Evolutionary conservation across 192 early-diverging fungal genomes (phyloP), one percentile per base, ranked within the genome.

Genomic region (Entomortierella chlamydospora): DNA sequence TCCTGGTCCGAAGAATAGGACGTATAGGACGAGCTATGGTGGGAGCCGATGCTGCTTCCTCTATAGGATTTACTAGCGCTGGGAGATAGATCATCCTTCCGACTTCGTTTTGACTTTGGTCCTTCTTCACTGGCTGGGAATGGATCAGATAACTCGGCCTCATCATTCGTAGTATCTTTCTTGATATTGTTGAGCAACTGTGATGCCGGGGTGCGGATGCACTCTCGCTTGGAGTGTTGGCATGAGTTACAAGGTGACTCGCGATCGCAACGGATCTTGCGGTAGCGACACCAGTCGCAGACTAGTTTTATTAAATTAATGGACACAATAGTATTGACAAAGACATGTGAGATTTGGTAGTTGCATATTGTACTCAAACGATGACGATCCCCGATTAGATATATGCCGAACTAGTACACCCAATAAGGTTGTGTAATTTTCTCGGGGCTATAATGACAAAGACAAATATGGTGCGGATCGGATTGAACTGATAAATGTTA

Each of bases 241-340:
- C 76, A 79, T 1, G 76, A 79, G 17, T 79, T 79, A 23, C 76
- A 79, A 7, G 76, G 76, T 3, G 76, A 70, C 58, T 79, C 76
- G 17, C 76, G 67, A 25, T 79, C 76, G 29, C 76, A 79, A 6
- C 76, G 55, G 41, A 79, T 79, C 51, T 70, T 79, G 34, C 76
- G 68, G 50, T 79, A 79, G 22, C 76, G 29, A 54, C 76, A 79
- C 76, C 76, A 79, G 57, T 79, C 76, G 58, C 76, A 79, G 26
- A 79, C 76, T 79, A 59, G 43, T 42, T 30, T 11, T 54, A 17
- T 54, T 54, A 34, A 57, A n/a, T n/a, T n/a, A n/a, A n/a, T n/a
- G n/a, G n/a, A n/a, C n/a, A n/a, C n/a, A n/a, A n/a, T n/a, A n/a
- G n/a, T n/a, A n/a, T n/a, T n/a, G n/a, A n/a, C n/a, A n/a, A n/a